phyloP scores from a whole-genome alignment of 2,329 filamentous ascomycete species.

The Pseudogymnoascus sp. region DNA sequence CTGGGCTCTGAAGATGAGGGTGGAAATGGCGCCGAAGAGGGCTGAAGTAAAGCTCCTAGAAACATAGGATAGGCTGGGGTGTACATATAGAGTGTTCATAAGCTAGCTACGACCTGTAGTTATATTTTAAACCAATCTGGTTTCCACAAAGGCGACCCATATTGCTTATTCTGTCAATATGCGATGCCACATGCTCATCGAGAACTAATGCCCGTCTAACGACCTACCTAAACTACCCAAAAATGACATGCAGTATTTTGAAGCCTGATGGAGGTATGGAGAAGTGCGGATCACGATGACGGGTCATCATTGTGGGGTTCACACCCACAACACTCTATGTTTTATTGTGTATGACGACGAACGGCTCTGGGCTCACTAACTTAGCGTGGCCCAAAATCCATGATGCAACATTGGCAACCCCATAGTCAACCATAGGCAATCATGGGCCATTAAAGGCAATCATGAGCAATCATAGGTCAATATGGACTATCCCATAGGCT shows the following conservation, averaged over 20 bases:
- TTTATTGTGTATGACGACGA: not conserved
- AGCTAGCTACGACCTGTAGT: not conserved
- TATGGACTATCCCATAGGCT: not conserved
- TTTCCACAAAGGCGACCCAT: not conserved
- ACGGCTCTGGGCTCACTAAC: slow-evolving; percentile 4
- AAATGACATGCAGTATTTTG: not conserved
- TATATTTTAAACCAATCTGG: not conserved
- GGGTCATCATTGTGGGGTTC: not conserved
- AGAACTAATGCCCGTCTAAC: not conserved
- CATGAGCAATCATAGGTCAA: not conserved
- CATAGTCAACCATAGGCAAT: slow-evolving; percentile 4
- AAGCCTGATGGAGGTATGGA: not conserved
- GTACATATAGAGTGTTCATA: not conserved
- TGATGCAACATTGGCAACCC: slow-evolving; percentile 6
- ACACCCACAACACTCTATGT: not conserved
- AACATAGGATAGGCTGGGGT: not conserved
- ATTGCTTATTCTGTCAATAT: not conserved
- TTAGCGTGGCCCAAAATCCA: not conserved
- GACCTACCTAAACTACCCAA: not conserved
- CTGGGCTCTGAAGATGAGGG: not conserved
- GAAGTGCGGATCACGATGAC: slow-evolving; percentile 8
- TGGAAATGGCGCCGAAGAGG: not conserved
- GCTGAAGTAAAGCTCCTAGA: not conserved
- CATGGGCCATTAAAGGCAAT: not conserved
- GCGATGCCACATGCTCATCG: not conserved